Evolutionary conservation across 2,329 filamentous ascomycete genomes (phyloP).

Genomic region (Diaporthe humulicola): DNA sequence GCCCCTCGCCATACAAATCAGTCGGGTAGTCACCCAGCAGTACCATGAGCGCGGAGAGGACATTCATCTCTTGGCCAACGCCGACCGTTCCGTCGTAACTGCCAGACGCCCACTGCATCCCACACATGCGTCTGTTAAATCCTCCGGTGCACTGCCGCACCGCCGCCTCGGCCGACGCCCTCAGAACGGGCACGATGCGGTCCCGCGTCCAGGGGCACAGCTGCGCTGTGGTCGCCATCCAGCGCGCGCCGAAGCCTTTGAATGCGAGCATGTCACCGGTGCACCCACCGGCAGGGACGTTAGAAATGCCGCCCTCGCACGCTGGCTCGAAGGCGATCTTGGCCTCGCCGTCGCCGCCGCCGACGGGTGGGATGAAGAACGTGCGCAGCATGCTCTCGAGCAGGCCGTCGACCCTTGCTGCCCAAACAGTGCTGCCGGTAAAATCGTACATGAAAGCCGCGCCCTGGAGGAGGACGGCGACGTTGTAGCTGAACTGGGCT

Average conservation of each 20-base stretch:
- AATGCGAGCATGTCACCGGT: conserved; percentile 70
- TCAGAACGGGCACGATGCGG: conserved; percentile 59
- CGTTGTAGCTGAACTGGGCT: conserved; percentile 69
- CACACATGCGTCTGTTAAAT: conserved; percentile 59
- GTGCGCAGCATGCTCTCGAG: conserved; percentile 57
- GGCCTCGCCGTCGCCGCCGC: conserved; percentile 28
- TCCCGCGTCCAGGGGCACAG: conserved; percentile 63
- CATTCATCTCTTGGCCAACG: conserved; percentile 63
- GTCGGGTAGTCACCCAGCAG: conserved; percentile 47
- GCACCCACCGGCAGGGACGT: conserved; percentile 56
- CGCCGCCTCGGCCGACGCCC: conserved; percentile 62
- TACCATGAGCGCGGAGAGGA: conserved; percentile 57
- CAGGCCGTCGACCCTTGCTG: conserved; percentile 61
- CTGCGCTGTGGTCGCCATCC: conserved; percentile 63
- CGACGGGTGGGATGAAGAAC: conserved; percentile 55
- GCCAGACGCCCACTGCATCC: conserved; percentile 59
- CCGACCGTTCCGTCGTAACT: conserved; percentile 56
- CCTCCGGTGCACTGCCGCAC: conserved; percentile 63
- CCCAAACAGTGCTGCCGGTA: conserved; percentile 59
- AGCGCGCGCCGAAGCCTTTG: conserved; percentile 68
- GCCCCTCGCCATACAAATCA: neutral
- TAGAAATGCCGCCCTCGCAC: conserved; percentile 60
- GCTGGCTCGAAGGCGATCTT: conserved; percentile 65
- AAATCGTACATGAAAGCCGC: conserved; percentile 72
- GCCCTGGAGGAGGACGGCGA: conserved; percentile 65